Percentiles rank a stretch among this genome's conserved stretches.
phyloP scores from a whole-genome alignment of 768 basidiomycete genomes.

The Polyporus arcularius region DNA sequence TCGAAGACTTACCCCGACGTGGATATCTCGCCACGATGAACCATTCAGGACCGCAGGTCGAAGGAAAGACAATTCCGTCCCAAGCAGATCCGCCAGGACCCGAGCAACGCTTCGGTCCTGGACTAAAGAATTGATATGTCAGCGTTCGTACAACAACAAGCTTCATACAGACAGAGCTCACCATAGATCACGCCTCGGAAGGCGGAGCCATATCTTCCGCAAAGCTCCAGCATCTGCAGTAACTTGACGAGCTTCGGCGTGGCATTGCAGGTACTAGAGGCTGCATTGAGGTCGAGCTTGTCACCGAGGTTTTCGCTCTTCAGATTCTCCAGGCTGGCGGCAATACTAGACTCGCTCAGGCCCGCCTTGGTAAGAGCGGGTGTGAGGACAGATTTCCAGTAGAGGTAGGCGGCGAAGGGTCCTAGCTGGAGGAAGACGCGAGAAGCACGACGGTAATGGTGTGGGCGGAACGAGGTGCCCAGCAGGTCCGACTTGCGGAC shows the following conservation, averaged over 20 bases:
- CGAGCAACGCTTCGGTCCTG: slow-evolving; percentile 53
- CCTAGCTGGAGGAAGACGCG: slow-evolving; percentile 58
- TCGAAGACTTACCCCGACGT: background rate
- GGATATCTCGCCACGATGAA: background rate
- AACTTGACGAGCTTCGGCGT: slow-evolving; percentile 67
- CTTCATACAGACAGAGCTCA: slow-evolving; percentile 30
- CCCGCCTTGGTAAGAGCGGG: slow-evolving; percentile 32
- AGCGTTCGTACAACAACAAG: background rate
- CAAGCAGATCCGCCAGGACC: slow-evolving; percentile 38
- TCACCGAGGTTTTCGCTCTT: slow-evolving; percentile 59
- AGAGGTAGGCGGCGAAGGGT: slow-evolving; percentile 65
- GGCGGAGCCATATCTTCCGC: slow-evolving; percentile 49
- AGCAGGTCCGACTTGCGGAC: slow-evolving; percentile 46
- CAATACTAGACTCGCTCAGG: slow-evolving; percentile 26
- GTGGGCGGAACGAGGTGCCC: slow-evolving; percentile 40
- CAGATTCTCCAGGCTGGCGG: slow-evolving; percentile 17
- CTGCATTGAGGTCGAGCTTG: slow-evolving; percentile 61
- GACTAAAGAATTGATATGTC: slow-evolving; percentile 40
- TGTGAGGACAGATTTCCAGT: slow-evolving; percentile 60
- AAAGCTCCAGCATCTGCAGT: slow-evolving; percentile 58
- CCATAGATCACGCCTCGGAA: slow-evolving; percentile 73
- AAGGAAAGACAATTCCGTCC: slow-evolving; percentile 5
- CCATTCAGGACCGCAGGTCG: slow-evolving; percentile 1
- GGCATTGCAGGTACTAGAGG: slow-evolving; percentile 64
- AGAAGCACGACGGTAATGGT: slow-evolving; percentile 49